These are phyloP conservation scores for Cladosporium velox DNA, from an alignment of 2,329 filamentous ascomycete genomes.

Conservation along the genomic window DNA sequence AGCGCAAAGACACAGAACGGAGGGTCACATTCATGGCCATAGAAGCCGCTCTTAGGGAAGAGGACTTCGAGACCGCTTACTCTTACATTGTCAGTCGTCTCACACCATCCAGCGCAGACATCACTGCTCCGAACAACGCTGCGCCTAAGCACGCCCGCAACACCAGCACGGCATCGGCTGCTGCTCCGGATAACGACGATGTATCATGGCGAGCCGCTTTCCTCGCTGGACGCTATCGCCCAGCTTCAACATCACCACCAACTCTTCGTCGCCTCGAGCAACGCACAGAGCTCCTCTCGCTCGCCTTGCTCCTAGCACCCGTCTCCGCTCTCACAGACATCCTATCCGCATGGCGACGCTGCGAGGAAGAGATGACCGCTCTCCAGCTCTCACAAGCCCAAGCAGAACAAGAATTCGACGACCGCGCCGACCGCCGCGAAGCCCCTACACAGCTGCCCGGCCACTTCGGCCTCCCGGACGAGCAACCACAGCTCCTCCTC, in stretches of 20 bases:
- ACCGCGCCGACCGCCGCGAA: slow-evolving; percentile 57
- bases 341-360: slow-evolving; percentile 71
- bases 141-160: slow-evolving; percentile 23
- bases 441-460: slow-evolving; percentile 43
- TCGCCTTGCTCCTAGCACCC: slow-evolving; percentile 73
- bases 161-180: slow-evolving; percentile 28
- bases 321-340: slow-evolving; percentile 71
- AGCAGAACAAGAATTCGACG: slow-evolving; percentile 71
- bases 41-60: slow-evolving; percentile 71
- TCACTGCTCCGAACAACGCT: slow-evolving; percentile 20
- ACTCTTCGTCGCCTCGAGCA: slow-evolving; percentile 73
- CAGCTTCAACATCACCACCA: slow-evolving; percentile 51
- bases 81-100: slow-evolving; percentile 77
- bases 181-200: slow-evolving; percentile 53
- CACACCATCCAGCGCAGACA: slow-evolving; percentile 37
- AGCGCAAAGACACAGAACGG: slow-evolving; percentile 54
- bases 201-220: slow-evolving; percentile 79
- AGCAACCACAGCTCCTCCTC: slow-evolving; percentile 37
- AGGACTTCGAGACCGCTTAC: slow-evolving; percentile 84
- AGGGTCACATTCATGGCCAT: slow-evolving; percentile 80
- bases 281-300: slow-evolving; percentile 75
- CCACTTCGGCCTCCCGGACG: slow-evolving; percentile 43
- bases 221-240: slow-evolving; percentile 72
- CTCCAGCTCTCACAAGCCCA: slow-evolving; percentile 67
- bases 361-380: slow-evolving; percentile 73